Evolutionary conservation across 1,284 basidiomycete genomes (phyloP).

Genomic region (Apiotrichum veenhuisii): DNA sequence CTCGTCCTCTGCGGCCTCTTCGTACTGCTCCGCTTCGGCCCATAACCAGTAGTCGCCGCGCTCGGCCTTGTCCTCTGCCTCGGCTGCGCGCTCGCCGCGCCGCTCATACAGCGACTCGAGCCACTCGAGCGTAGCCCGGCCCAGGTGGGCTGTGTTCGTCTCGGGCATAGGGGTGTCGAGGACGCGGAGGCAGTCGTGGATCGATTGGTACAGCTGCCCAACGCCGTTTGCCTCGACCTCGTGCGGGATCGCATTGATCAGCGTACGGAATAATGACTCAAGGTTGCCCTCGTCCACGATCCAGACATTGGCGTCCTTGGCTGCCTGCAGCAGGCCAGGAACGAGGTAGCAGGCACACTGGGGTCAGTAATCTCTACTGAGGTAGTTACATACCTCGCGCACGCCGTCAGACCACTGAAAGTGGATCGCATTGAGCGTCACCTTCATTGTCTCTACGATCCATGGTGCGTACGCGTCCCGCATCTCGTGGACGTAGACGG

Average conservation of each 20-base stretch:
- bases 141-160: conserved; percentile 14
- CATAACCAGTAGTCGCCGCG: conserved; percentile 17
- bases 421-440: conserved; percentile 64
- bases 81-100: conserved; percentile 12
- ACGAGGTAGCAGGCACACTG: conserved; percentile 52
- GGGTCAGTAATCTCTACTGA: background rate
- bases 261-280: conserved; percentile 62
- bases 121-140: conserved; percentile 16
- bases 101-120: conserved; percentile 11
- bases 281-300: conserved; percentile 69
- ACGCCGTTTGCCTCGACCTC: conserved; percentile 72
- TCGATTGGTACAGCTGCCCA: conserved; percentile 57
- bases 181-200: conserved; percentile 64
- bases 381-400: conserved; percentile 55
- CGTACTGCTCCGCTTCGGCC: conserved; percentile 18
- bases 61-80: background rate
- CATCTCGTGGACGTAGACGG: conserved; percentile 71
- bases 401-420: conserved; percentile 81
- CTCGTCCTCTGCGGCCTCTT: conserved; percentile 18
- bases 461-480: conserved; percentile 68
- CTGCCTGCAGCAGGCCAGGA: conserved; percentile 66
- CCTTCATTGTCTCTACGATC: conserved; percentile 63
- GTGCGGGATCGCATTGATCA: conserved; percentile 62
- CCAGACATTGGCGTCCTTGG: conserved; percentile 59
- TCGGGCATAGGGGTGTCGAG: conserved; percentile 49